These are phyloP conservation scores for Dujonia santamariae DNA, from an alignment of 1,139 yeast genomes.

Conservation along the genomic window DNA sequence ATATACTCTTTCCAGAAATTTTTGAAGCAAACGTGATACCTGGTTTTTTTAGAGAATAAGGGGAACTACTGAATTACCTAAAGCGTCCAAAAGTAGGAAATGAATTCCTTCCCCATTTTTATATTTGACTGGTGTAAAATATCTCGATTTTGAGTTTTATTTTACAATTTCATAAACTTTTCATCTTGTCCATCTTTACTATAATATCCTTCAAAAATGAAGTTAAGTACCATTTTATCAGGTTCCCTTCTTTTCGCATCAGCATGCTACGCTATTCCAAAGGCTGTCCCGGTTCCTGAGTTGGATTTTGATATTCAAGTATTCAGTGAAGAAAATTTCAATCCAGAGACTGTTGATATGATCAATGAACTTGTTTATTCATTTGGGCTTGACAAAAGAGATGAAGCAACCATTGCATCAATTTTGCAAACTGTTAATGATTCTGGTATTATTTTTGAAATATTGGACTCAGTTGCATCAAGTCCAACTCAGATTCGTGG, in stretches of 20 bases:
- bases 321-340: neutral
- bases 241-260: conserved; percentile 8
- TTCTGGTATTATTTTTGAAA: conserved; percentile 35
- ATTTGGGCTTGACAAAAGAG: conserved; percentile 13
- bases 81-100: no score
- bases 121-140: no score
- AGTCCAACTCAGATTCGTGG: conserved; percentile 25
- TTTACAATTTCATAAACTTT: no score
- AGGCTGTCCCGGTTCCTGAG: conserved; percentile 18
- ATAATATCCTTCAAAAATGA: no score
- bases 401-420: conserved; percentile 20
- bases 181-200: no score
- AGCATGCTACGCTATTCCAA: conserved; percentile 15
- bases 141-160: no score
- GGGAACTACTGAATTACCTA: no score
- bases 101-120: no score
- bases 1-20: no score
- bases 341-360: conserved; percentile 1
- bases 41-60: no score
- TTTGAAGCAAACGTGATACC: no score
- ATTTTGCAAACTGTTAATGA: conserved; percentile 28
- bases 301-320: conserved; percentile 15
- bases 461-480: conserved; percentile 35
- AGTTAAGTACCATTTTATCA: conserved; percentile 6
- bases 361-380: conserved; percentile 1